Base-by-base conservation (phyloP, 2,329 filamentous ascomycete genomes). In the Fusarium sp. region DNA sequence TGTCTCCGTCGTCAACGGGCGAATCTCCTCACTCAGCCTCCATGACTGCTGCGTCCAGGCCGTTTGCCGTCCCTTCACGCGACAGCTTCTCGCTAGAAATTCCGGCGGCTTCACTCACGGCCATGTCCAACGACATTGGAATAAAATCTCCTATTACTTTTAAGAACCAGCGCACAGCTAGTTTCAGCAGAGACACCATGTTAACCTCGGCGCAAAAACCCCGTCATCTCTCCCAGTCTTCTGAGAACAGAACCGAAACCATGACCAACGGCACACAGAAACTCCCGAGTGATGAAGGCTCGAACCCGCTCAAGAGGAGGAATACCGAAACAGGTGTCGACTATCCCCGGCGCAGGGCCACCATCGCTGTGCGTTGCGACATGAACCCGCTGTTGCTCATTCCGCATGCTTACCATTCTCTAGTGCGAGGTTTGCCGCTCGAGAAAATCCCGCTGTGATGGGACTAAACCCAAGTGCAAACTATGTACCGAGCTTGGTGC, bases 381-480 rank as follows among this genome's bases (percentile, higher is more conserved):
- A 56, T 25, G 38, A 27, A 14, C 18, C 31, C 10, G 34, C 14
- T 23, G 23, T 51, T 42, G 29, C 31, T 49, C 14, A 20, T 40
- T 14, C 13, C 10, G 38, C n/a, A 53, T 68, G 40, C 71, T 77
- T 53, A 77, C 38, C 51, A 29, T 65, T 27, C 36, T 46, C 33
- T 64, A 93, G 91, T 94, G 91, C 79, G 91, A 94, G 77, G 91
- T 93, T 62, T 93, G 91, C 76, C 90, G 91, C 16, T 92, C 91
- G 34, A 86, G 91, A 72, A 94, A 94, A 77, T 93, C 91, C 64
- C 86, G 91, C 67, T 93, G 91, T 78, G 91, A 93, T 77, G 91
- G 91, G 58, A 90, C 86, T 9, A 89, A 92, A 72, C 92, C 92
- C 46, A 95, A 93, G 79, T 96, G 92, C 81, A 91, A 93, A 78